phyloP scores from a whole-genome alignment of 1,139 yeast species.

The Protomyces inouyei region DNA sequence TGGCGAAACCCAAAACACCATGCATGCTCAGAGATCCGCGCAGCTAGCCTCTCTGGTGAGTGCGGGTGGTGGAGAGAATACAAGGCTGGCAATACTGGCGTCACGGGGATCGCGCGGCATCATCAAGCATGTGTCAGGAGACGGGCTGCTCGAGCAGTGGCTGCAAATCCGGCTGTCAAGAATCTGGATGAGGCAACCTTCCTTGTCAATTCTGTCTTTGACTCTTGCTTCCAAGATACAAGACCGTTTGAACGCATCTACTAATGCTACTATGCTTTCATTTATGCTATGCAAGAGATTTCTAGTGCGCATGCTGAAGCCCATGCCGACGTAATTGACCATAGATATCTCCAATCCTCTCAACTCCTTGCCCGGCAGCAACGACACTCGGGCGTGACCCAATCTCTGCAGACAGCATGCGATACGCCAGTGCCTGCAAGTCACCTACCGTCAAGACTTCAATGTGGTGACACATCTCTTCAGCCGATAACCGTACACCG shows the following conservation, averaged over 20 bases:
- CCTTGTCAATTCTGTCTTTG: conserved; percentile 83
- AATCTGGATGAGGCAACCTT: conserved; percentile 67
- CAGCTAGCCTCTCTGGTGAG: conserved; percentile 89
- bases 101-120: conserved; percentile 66
- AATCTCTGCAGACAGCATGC: conserved; percentile 65
- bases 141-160: conserved; percentile 77
- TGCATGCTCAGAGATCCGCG: conserved; percentile 86
- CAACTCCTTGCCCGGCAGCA: conserved; percentile 75
- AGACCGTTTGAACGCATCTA: conserved; percentile 80
- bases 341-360: conserved; percentile 76
- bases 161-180: conserved; percentile 78
- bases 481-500: conserved; percentile 68
- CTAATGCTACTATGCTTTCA: background rate
- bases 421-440: conserved; percentile 66
- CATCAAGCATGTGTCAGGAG: conserved; percentile 88
- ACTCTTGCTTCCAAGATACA: conserved; percentile 88
- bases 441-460: conserved; percentile 63
- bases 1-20: conserved; percentile 82
- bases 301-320: conserved; percentile 37
- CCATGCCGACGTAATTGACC: conserved; percentile 65
- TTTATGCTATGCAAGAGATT: background rate
- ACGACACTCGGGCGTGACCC: conserved; percentile 76
- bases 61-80: conserved; percentile 88
- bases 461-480: conserved; percentile 77
- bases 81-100: conserved; percentile 44